Conservation (phyloP, 169 alveolate species). For the Cryptosporidium ryanae region DNA sequence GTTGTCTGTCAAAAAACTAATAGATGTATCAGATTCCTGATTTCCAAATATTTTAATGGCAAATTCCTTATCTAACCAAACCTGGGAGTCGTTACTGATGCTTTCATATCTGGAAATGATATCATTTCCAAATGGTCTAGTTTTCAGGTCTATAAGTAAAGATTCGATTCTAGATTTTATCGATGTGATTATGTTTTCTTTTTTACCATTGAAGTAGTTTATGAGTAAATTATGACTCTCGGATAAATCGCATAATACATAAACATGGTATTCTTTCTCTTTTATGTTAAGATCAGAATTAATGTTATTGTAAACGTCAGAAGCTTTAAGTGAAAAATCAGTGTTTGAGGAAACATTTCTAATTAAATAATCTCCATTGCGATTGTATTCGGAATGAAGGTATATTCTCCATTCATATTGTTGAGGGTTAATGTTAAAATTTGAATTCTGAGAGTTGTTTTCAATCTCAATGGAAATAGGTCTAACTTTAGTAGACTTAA, state of each 20-base stretch:
- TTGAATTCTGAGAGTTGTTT: neutral
- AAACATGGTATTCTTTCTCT: constrained; percentile 4
- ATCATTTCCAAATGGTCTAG: constrained; percentile 27
- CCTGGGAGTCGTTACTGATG: neutral
- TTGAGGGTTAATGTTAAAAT: too few relatives aligned
- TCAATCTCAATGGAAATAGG: constrained; percentile 25
- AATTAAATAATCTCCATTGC: constrained; percentile 32
- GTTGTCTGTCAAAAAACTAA: neutral
- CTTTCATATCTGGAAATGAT: constrained; percentile 4
- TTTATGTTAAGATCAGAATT: neutral
- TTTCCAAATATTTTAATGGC: constrained; percentile 37
- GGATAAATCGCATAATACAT: neutral
- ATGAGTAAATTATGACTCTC: neutral
- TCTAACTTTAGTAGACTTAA: neutral
- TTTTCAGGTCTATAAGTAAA: constrained; percentile 8
- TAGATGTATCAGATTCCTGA: neutral
- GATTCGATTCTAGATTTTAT: constrained; percentile 8
- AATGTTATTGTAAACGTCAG: neutral
- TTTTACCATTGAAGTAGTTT: neutral
- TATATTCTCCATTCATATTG: constrained; percentile 54
- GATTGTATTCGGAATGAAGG: constrained; percentile 59
- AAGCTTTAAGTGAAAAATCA: neutral
- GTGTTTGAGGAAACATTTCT: constrained; percentile 12
- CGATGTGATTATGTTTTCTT: constrained; percentile 8
- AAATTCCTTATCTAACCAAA: constrained; percentile 55